A percentile compares a stretch with the other conserved stretches of the same genome.
Evolutionary conservation across 306 rosid genomes (phyloP).

Genomic region (Begonia loranthoides): DNA sequence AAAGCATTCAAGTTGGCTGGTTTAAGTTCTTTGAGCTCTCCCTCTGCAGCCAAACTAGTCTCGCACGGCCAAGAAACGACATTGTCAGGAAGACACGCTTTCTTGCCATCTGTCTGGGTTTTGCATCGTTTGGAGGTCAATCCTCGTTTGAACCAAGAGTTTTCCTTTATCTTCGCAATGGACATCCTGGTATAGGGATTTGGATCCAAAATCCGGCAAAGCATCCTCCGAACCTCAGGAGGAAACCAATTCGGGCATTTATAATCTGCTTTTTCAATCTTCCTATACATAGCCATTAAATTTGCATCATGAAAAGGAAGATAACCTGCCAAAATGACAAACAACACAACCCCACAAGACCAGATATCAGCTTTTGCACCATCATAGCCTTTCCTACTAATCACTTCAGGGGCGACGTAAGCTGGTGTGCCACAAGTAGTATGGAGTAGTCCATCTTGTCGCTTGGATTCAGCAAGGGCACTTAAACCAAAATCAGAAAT

Average conservation of each 20-base stretch:
- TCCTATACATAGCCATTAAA: constrained; percentile 79
- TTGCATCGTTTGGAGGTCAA: constrained; percentile 18
- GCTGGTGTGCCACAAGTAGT: constrained; percentile 95
- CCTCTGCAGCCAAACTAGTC: constrained; percentile 19
- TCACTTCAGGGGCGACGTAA: constrained; percentile 88
- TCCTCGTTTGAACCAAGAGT: constrained; percentile 51
- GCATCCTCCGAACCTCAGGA: constrained; percentile 41
- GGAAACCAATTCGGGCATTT: constrained; percentile 65
- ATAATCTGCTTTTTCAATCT: constrained; percentile 56
- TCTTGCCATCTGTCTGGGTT: constrained; percentile 14
- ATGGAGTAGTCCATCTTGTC: constrained; percentile 55
- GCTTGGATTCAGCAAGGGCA: constrained; percentile 48
- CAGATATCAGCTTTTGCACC: constrained; percentile 88
- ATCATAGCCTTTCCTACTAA: constrained; percentile 69
- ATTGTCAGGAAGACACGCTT: constrained; percentile 15
- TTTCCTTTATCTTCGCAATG: constrained; percentile 39
- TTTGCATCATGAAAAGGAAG: constrained; percentile 77
- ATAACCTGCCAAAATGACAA: constrained; percentile 75
- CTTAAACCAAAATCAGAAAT: constrained; percentile 91
- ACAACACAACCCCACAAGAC: constrained; percentile 89
- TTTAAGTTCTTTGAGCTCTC: constrained; percentile 25
- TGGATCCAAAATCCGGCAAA: constrained; percentile 51
- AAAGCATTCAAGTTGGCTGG: constrained; percentile 64
- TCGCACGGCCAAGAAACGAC: constrained; percentile 19
- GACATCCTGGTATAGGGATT: constrained; percentile 50